phyloP scores from a whole-genome alignment of 1,139 yeast genomes.

The Debaryomycetaceae sp. region DNA sequence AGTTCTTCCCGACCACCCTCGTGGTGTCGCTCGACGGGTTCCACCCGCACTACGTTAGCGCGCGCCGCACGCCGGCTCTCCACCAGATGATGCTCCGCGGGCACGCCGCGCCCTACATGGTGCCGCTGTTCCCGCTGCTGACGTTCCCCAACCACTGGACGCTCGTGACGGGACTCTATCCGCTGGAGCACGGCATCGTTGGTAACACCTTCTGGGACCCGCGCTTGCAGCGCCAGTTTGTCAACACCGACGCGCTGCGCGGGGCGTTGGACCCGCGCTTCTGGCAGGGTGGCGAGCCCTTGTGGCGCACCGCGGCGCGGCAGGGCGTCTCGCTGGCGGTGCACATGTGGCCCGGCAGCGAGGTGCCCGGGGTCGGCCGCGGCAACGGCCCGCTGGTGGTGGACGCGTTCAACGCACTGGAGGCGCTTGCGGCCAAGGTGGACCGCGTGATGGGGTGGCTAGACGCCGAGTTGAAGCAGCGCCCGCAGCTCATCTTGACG shows the following conservation, averaged over 20 bases:
- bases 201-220: constrained; percentile 82
- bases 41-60: constrained; percentile 83
- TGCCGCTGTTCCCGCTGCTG: constrained; percentile 82
- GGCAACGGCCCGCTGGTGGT: constrained; percentile 47
- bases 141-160: constrained; percentile 95
- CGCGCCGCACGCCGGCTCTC: constrained; percentile 64
- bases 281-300: constrained; percentile 85
- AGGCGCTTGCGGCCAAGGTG: constrained; percentile 52
- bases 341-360: constrained; percentile 98
- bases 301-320: constrained; percentile 74
- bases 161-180: constrained; percentile 77
- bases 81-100: constrained; percentile 51
- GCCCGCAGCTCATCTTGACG: constrained; percentile 78
- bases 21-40: constrained; percentile 81
- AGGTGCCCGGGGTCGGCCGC: constrained; percentile 50
- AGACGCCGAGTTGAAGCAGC: constrained; percentile 39
- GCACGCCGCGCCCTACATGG: constrained; percentile 78
- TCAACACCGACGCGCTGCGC: constrained; percentile 54
- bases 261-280: constrained; percentile 60
- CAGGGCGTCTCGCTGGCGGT: constrained; percentile 68
- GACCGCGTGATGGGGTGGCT: constrained; percentile 62
- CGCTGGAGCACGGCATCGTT: constrained; percentile 82
- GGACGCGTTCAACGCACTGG: constrained; percentile 63
- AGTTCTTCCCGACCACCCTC: constrained; percentile 72
- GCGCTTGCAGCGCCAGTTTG: constrained; percentile 47